Percentiles rank a stretch among this genome's conserved stretches.
Evolutionary conservation across 2,329 filamentous ascomycete species (phyloP).

Genomic region (Trichoderma breve): DNA sequence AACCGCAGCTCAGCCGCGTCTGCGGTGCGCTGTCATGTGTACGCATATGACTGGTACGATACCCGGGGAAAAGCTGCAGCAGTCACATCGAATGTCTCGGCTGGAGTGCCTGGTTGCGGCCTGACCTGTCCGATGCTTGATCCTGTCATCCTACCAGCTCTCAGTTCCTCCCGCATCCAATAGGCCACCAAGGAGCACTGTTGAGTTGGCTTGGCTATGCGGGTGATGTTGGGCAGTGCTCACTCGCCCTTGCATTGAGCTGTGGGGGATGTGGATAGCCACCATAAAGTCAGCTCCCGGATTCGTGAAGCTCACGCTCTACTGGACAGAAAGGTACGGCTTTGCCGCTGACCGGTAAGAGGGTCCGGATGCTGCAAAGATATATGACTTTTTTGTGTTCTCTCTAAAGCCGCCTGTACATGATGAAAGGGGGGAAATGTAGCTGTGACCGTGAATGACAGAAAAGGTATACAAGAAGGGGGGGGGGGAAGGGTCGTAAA

Average conservation of each 20-base stretch:
- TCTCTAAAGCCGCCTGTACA: neutral
- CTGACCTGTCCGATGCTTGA: neutral
- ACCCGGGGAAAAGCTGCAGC: neutral
- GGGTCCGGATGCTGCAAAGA: neutral
- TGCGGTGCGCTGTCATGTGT: neutral
- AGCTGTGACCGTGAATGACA: neutral
- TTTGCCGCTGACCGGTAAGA: neutral
- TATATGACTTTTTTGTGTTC: neutral
- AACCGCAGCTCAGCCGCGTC: neutral
- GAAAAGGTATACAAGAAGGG: neutral
- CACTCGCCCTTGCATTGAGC: constrained; percentile 3
- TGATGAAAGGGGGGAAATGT: neutral
- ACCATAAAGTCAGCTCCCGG: neutral
- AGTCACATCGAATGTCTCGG: neutral
- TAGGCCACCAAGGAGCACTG: neutral
- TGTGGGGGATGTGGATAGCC: neutral
- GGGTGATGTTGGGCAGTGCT: neutral
- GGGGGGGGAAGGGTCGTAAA: neutral
- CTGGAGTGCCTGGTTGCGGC: neutral
- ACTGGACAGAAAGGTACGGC: neutral
- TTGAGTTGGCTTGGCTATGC: neutral
- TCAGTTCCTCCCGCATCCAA: neutral
- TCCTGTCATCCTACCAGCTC: neutral
- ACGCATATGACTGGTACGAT: neutral
- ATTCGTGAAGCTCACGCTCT: neutral